phyloP scores from a whole-genome alignment of 208 protist genomes.

The Trypanosoma cruzi region DNA sequence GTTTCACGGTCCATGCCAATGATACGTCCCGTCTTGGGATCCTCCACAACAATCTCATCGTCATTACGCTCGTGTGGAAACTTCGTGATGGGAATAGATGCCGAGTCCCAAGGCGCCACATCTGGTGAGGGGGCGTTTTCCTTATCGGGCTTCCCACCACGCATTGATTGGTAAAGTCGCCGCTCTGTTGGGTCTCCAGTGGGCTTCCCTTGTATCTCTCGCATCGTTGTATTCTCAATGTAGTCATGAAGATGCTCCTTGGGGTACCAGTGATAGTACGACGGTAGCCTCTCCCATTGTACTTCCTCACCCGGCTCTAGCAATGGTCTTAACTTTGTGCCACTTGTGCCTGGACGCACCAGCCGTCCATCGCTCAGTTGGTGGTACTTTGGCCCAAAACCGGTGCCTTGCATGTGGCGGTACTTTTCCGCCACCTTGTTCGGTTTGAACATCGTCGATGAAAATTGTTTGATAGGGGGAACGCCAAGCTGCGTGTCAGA shows the following conservation, averaged over 20 bases:
- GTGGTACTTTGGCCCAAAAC: slow-evolving; percentile 84
- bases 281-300: slow-evolving; percentile 87
- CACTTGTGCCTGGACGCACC: slow-evolving; percentile 80
- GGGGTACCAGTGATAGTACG: slow-evolving; percentile 91
- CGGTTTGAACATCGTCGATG: slow-evolving; percentile 58
- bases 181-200: slow-evolving; percentile 63
- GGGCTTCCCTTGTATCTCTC: slow-evolving; percentile 71
- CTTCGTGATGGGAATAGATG: slow-evolving; percentile 82
- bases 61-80: slow-evolving; percentile 88
- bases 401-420: slow-evolving; percentile 84
- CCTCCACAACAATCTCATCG: slow-evolving; percentile 84
- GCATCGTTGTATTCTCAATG: slow-evolving; percentile 86
- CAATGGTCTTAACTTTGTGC: slow-evolving; percentile 84
- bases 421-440: slow-evolving; percentile 90
- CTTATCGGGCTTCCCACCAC: slow-evolving; percentile 33
- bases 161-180: slow-evolving; percentile 42
- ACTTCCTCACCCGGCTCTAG: slow-evolving; percentile 83
- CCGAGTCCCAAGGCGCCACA: slow-evolving; percentile 82
- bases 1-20: slow-evolving; percentile 88
- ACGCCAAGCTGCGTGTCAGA: slow-evolving; percentile 86
- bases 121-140: slow-evolving; percentile 58
- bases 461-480: slow-evolving; percentile 79
- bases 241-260: slow-evolving; percentile 88
- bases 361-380: slow-evolving; percentile 81
- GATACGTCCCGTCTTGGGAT: slow-evolving; percentile 87